A percentile compares a stretch with the other conserved stretches of the same genome.
Conservation (phyloP, 2,329 filamentous ascomycete species). For the Aphanoascus verrucosus region DNA sequence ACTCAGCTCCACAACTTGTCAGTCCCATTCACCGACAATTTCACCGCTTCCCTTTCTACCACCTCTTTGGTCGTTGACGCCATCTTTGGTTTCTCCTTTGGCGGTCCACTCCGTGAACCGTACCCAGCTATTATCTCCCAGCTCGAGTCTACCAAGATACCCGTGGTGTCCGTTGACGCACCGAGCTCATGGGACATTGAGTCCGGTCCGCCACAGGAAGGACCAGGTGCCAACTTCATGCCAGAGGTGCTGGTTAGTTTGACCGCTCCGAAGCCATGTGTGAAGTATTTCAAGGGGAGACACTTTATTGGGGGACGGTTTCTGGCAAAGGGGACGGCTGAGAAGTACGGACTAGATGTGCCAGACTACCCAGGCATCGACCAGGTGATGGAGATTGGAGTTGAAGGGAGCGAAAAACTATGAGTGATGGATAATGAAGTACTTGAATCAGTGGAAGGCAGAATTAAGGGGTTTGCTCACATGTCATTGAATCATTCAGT, state of each 20-base stretch:
- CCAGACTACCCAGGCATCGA: slow-evolving; percentile 77
- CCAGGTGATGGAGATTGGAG: slow-evolving; percentile 68
- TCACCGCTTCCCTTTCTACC: slow-evolving; percentile 52
- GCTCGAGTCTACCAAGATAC: slow-evolving; percentile 60
- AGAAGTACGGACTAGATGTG: slow-evolving; percentile 76
- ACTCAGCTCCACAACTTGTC: slow-evolving; percentile 76
- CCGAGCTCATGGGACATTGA: slow-evolving; percentile 95
- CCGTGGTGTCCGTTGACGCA: slow-evolving; percentile 81
- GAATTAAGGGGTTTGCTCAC: not conserved
- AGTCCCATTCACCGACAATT: slow-evolving; percentile 76
- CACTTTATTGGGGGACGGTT: slow-evolving; percentile 94
- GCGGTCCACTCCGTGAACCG: slow-evolving; percentile 81
- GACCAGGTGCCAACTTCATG: slow-evolving; percentile 68
- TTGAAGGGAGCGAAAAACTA: slow-evolving; percentile 29
- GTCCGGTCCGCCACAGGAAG: slow-evolving; percentile 64
- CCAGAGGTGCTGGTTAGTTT: slow-evolving; percentile 74
- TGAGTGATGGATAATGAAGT: slow-evolving; percentile 13
- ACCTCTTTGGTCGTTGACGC: slow-evolving; percentile 82
- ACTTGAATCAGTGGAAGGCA: not conserved
- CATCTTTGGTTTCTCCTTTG: slow-evolving; percentile 93
- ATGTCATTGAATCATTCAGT: not conserved
- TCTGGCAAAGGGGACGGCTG: slow-evolving; percentile 62
- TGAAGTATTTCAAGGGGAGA: slow-evolving; percentile 65
- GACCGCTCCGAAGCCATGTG: slow-evolving; percentile 85
- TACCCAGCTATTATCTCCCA: slow-evolving; percentile 72